These are phyloP conservation scores for Inga leiocalycina DNA, from an alignment of 306 rosid species.

Conservation along the genomic window DNA sequence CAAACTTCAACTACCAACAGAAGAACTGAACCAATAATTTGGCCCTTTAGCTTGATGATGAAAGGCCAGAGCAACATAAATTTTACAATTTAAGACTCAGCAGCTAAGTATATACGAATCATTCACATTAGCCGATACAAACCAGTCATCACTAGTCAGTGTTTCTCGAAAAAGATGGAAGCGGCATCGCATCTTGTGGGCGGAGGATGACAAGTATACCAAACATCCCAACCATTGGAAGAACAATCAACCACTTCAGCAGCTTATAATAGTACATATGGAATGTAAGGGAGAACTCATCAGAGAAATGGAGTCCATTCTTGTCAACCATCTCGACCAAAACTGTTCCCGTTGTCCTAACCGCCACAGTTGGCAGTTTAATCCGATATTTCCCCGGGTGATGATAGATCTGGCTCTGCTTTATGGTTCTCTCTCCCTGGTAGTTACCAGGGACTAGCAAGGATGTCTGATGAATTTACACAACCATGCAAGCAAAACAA, in stretches of 20 bases:
- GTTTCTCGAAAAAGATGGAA: constrained; percentile 94
- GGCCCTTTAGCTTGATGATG: constrained; percentile 26
- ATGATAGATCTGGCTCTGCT: constrained; percentile 55
- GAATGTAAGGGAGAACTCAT: constrained; percentile 95
- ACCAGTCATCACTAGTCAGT: constrained; percentile 52
- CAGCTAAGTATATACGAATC: constrained; percentile 23
- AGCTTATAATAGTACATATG: constrained; percentile 94
- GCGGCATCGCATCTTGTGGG: constrained; percentile 87
- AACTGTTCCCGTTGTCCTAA: constrained; percentile 87
- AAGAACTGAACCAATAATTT: constrained; percentile 22
- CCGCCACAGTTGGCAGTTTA: constrained; percentile 84
- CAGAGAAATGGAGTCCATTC: constrained; percentile 87
- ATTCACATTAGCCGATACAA: constrained; percentile 36
- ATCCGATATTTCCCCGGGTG: constrained; percentile 80
- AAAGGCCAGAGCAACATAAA: constrained; percentile 28
- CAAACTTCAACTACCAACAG: constrained; percentile 38
- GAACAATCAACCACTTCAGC: constrained; percentile 94
- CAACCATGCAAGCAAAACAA: constrained; percentile 17
- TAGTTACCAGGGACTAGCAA: constrained; percentile 97
- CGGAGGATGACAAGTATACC: constrained; percentile 85
- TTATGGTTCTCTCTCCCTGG: constrained; percentile 93
- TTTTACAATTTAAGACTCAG: constrained; percentile 13
- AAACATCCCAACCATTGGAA: constrained; percentile 97
- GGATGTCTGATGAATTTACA: constrained; percentile 61
- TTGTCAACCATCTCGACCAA: constrained; percentile 98